These are phyloP conservation scores for Talaromyces verruculosus DNA, from an alignment of 2,329 filamentous ascomycete genomes.

Conservation along the genomic window DNA sequence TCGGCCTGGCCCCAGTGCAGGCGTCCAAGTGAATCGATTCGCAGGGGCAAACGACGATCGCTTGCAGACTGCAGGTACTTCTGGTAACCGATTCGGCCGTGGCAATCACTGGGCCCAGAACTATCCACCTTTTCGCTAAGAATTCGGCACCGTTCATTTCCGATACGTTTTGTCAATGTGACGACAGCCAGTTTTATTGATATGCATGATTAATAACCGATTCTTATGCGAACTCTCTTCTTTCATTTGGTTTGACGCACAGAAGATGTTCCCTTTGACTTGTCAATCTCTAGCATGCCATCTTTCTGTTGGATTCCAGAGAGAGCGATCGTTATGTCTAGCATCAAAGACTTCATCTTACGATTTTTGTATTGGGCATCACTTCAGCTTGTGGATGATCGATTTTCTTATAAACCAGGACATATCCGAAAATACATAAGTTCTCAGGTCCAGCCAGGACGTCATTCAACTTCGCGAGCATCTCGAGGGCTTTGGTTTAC, in stretches of 20 bases:
- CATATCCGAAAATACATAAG: slow-evolving; percentile 31
- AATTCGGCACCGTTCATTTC: background rate
- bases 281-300: slow-evolving; percentile 26
- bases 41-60: slow-evolving; percentile 53
- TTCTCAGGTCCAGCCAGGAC: slow-evolving; percentile 19
- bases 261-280: slow-evolving; percentile 27
- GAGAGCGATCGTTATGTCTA: slow-evolving; percentile 17
- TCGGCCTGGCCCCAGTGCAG: slow-evolving; percentile 79
- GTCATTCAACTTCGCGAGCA: slow-evolving; percentile 24
- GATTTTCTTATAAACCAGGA: slow-evolving; percentile 31
- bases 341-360: slow-evolving; percentile 22
- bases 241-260: slow-evolving; percentile 28
- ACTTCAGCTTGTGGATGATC: slow-evolving; percentile 27
- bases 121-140: slow-evolving; percentile 40
- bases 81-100: slow-evolving; percentile 37
- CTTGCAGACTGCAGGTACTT: slow-evolving; percentile 41
- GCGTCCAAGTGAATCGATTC: slow-evolving; percentile 62
- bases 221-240: slow-evolving; percentile 28
- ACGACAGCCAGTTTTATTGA: slow-evolving; percentile 16
- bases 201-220: slow-evolving; percentile 18
- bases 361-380: slow-evolving; percentile 28
- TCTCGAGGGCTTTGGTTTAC: slow-evolving; percentile 33
- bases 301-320: slow-evolving; percentile 31
- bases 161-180: slow-evolving; percentile 18
- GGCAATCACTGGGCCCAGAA: slow-evolving; percentile 39